Conservation (phyloP, 768 basidiomycete species). For the Calocera cornea region DNA sequence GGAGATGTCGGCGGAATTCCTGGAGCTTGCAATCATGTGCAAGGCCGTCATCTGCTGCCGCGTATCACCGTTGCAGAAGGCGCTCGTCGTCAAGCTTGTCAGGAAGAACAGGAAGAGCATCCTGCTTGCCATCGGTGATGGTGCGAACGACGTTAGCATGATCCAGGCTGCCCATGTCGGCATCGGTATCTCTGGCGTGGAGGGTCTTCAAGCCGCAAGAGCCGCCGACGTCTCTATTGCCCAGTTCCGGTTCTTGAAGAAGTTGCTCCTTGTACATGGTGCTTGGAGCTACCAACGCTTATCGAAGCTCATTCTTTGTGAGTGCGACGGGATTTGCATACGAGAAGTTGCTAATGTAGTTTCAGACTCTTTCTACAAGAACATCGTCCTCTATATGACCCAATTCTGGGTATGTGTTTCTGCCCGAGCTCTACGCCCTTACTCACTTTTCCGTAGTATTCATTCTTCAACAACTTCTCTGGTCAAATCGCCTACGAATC, state of each 20-base stretch:
- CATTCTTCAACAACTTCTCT: constrained; percentile 98
- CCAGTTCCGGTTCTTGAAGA: constrained; percentile 91
- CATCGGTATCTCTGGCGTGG: constrained; percentile 93
- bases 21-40: constrained; percentile 94
- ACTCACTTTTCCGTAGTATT: constrained; percentile 45
- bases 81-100: constrained; percentile 94
- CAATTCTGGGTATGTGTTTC: constrained; percentile 75
- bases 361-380: constrained; percentile 96
- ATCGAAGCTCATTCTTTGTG: constrained; percentile 91
- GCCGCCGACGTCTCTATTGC: constrained; percentile 97
- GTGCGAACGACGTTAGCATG: constrained; percentile 98
- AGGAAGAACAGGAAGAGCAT: constrained; percentile 92
- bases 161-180: constrained; percentile 98
- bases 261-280: constrained; percentile 88
- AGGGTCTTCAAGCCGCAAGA: constrained; percentile 97
- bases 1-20: constrained; percentile 72
- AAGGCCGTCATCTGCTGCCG: constrained; percentile 98
- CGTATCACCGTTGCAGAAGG: constrained; percentile 95
- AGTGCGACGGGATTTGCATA: constrained; percentile 23
- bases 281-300: constrained; percentile 96
- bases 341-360: not conserved
- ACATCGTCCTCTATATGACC: constrained; percentile 95
- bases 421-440: not conserved
- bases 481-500: constrained; percentile 98
- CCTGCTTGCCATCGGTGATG: constrained; percentile 92